A percentile compares a stretch with the other conserved stretches of the same genome.
Evolutionary conservation across 352 stramenopile genomes (phyloP).

Genomic region (Globisporangium abappressorium): DNA sequence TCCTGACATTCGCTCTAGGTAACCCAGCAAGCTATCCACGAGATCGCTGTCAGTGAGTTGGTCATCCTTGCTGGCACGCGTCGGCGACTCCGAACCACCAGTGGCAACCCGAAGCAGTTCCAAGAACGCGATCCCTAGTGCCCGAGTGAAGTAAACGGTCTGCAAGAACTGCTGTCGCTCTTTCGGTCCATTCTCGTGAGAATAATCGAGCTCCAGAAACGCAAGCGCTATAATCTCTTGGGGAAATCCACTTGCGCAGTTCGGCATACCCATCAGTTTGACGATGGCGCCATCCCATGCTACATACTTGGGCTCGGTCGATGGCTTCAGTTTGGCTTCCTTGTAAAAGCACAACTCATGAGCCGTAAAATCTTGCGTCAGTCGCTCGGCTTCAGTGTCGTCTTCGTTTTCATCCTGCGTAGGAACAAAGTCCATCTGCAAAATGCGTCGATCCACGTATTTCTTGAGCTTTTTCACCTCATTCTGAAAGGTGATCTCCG

Average conservation of each 20-base stretch:
- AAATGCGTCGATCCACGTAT: constrained; percentile 43
- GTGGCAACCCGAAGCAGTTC: constrained; percentile 20
- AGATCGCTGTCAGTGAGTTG: constrained; percentile 6
- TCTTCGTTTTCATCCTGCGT: constrained; percentile 30
- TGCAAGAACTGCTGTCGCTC: constrained; percentile 19
- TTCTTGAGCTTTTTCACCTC: constrained; percentile 34
- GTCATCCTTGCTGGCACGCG: background rate
- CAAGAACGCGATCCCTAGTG: constrained; percentile 22
- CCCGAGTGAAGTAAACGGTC: constrained; percentile 41
- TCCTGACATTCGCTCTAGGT: background rate
- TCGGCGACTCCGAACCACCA: background rate
- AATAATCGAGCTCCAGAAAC: constrained; percentile 26
- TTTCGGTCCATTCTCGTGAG: background rate
- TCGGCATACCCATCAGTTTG: constrained; percentile 30
- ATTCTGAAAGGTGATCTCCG: constrained; percentile 16
- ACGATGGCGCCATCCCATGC: constrained; percentile 31
- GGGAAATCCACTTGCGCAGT: constrained; percentile 20
- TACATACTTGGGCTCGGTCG: constrained; percentile 19
- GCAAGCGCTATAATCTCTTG: constrained; percentile 32
- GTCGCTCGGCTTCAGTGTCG: constrained; percentile 39
- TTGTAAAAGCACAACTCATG: constrained; percentile 20
- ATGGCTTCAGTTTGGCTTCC: constrained; percentile 10
- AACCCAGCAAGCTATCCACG: background rate
- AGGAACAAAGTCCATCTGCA: constrained; percentile 36
- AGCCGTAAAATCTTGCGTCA: constrained; percentile 48